phyloP scores from a whole-genome alignment of 495 filamentous ascomycete genomes.

The Lasiosphaeriaceae sp. region DNA sequence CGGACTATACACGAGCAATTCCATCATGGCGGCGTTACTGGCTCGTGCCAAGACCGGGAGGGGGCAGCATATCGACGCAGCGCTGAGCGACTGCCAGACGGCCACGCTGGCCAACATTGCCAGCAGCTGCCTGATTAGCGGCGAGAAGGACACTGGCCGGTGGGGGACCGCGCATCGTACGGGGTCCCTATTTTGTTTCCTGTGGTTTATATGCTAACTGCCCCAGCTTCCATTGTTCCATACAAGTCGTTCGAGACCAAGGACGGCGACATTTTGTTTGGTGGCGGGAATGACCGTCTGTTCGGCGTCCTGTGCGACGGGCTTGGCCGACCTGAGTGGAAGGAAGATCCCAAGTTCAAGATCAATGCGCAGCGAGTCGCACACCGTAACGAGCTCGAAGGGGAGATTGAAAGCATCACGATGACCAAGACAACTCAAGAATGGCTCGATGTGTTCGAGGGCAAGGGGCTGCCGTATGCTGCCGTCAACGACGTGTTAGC shows the following conservation, averaged over 20 bases:
- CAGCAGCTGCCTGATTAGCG: slow-evolving; percentile 85
- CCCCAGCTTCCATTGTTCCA: slow-evolving; percentile 84
- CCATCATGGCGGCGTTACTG: slow-evolving; percentile 90
- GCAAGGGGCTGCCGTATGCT: slow-evolving; percentile 89
- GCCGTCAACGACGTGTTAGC: slow-evolving; percentile 88
- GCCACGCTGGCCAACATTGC: slow-evolving; percentile 91
- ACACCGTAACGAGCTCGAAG: slow-evolving; percentile 71
- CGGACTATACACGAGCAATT: slow-evolving; percentile 93
- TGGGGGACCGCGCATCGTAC: slow-evolving; percentile 96
- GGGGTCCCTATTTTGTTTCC: slow-evolving; percentile 22
- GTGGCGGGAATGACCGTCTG: slow-evolving; percentile 88
- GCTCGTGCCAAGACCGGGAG: slow-evolving; percentile 50
- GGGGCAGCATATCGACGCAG: slow-evolving; percentile 91
- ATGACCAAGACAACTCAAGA: slow-evolving; percentile 76
- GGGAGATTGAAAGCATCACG: slow-evolving; percentile 70
- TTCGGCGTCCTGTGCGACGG: slow-evolving; percentile 82
- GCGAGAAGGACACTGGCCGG: slow-evolving; percentile 77
- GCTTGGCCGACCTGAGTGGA: slow-evolving; percentile 76
- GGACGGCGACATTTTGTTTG: slow-evolving; percentile 88
- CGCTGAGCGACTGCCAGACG: slow-evolving; percentile 89
- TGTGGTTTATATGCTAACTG: slow-evolving; percentile 4
- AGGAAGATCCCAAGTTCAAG: slow-evolving; percentile 65
- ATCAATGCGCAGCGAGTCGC: slow-evolving; percentile 81
- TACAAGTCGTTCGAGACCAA: slow-evolving; percentile 89
- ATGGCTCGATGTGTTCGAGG: slow-evolving; percentile 85